Conservation (phyloP, 1,284 basidiomycete species). For the Ceratobasidium sp. region DNA sequence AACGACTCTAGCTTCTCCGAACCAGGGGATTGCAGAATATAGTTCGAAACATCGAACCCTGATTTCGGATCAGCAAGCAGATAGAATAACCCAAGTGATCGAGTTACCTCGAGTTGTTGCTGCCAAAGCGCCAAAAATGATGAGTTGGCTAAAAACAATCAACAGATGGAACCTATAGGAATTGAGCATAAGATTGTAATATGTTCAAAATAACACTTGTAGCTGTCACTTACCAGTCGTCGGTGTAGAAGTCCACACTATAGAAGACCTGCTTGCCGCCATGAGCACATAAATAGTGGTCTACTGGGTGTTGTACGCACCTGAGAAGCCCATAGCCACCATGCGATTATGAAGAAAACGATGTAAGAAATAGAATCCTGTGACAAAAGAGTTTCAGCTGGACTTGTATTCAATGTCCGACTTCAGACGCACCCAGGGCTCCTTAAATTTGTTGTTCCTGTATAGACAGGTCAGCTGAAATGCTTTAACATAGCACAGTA, state of each 20-base stretch:
- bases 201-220: too few relatives aligned
- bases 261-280: constrained; percentile 3
- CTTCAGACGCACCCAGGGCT: constrained; percentile 11
- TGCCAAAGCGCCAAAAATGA: constrained; percentile 23
- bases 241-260: constrained; percentile 29
- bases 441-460: constrained; percentile 25
- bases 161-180: constrained; percentile 21
- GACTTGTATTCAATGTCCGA: background rate
- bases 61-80: background rate
- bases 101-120: constrained; percentile 20
- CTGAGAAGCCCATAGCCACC: constrained; percentile 41
- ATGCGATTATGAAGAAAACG: constrained; percentile 21
- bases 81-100: background rate
- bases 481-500: background rate
- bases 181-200: too few relatives aligned
- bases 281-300: background rate
- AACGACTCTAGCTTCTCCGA: background rate
- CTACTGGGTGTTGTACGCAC: background rate
- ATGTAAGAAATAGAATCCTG: constrained; percentile 29
- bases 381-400: background rate
- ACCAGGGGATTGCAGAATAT: constrained; percentile 36
- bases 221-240: constrained; percentile 20
- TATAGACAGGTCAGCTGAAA: background rate
- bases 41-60: constrained; percentile 32
- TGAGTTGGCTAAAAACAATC: constrained; percentile 2